phyloP scores from a whole-genome alignment of 345 rosid species.

The Erucastrum elatum region DNA sequence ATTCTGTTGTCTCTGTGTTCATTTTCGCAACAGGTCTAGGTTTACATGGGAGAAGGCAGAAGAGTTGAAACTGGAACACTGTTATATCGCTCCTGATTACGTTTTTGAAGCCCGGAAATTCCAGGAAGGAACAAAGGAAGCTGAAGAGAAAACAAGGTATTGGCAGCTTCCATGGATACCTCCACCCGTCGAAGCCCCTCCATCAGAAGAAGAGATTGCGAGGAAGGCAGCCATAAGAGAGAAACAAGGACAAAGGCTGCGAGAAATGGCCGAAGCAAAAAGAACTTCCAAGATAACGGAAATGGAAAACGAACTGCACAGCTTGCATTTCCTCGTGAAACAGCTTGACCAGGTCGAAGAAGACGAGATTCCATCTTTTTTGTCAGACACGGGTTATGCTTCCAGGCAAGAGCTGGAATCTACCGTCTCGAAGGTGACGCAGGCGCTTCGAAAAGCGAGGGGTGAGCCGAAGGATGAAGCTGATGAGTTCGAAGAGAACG shows the following conservation, averaged over 20 bases:
- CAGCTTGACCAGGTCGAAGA: conserved; percentile 79
- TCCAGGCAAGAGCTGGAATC: conserved; percentile 89
- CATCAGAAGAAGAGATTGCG: conserved; percentile 97
- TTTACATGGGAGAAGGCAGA: conserved; percentile 95
- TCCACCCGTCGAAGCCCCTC: conserved; percentile 82
- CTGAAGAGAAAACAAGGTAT: conserved; percentile 79
- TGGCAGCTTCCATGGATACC: conserved; percentile 99
- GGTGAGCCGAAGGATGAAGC: conserved; percentile 81
- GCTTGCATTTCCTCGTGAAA: conserved; percentile 76
- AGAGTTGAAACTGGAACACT: conserved; percentile 94
- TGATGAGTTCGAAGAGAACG: conserved; percentile 71
- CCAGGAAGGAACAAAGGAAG: conserved; percentile 87
- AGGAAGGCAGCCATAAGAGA: conserved; percentile 92
- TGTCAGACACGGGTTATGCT: conserved; percentile 70
- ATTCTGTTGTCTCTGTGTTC: conserved; percentile 1
- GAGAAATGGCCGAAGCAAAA: conserved; percentile 99
- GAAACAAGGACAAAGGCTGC: conserved; percentile 89
- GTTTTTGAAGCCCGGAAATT: conserved; percentile 68
- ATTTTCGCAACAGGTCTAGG: conserved; percentile 53
- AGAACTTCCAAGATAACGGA: conserved; percentile 80
- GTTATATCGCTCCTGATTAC: conserved; percentile 79
- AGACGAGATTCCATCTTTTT: conserved; percentile 63
- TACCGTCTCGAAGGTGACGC: conserved; percentile 56
- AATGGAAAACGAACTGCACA: conserved; percentile 74
- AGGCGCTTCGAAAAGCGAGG: conserved; percentile 74